Percentiles rank a stretch among this genome's conserved stretches.
These are phyloP conservation scores for Cryptosporidium bovis DNA, from an alignment of 169 alveolate genomes.

Conservation along the genomic window DNA sequence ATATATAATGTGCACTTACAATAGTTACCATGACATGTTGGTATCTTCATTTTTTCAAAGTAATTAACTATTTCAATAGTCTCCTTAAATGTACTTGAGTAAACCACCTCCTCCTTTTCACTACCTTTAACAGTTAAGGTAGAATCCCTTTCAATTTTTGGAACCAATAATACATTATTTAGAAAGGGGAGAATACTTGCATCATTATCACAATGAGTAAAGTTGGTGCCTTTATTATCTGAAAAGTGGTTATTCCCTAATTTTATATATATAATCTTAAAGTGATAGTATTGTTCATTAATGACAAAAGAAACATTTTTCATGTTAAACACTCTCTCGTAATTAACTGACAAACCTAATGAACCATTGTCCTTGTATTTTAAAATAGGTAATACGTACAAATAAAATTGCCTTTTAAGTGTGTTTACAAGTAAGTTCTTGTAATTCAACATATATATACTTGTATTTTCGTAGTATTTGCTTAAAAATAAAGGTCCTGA, in stretches of 20 bases:
- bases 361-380: no score
- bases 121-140: neutral
- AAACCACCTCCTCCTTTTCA: neutral
- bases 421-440: neutral
- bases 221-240: no score
- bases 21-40: neutral
- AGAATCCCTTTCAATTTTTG: neutral
- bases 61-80: neutral
- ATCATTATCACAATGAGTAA: neutral
- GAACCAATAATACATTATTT: neutral
- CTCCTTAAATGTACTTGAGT: neutral
- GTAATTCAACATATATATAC: constrained; percentile 19
- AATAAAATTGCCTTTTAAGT: constrained; percentile 31
- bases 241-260: neutral
- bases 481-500: constrained; percentile 31
- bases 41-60: no score
- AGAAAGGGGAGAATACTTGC: neutral
- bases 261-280: neutral
- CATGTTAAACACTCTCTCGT: neutral
- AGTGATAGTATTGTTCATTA: constrained; percentile 30
- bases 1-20: constrained; percentile 3
- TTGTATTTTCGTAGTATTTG: neutral
- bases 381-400: neutral
- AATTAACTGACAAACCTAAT: neutral
- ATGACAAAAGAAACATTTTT: constrained; percentile 16